Base-by-base conservation (phyloP, 805 yeast genomes). In the Candida taoyuanica region DNA sequence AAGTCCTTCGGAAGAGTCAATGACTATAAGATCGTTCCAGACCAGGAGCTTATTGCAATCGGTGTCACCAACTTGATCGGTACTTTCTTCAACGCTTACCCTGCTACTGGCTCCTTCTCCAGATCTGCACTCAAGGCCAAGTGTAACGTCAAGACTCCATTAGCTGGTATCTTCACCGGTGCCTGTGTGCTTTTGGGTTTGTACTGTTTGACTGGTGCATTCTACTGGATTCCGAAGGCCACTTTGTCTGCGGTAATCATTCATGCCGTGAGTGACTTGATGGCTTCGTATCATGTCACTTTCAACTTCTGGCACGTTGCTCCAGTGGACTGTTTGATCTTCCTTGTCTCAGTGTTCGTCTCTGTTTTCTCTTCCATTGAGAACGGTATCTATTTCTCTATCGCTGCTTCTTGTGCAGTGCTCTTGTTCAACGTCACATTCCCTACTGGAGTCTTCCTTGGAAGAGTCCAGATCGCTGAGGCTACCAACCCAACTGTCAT, bases 101-200 rank as follows among this genome's bases (percentile, higher is more conserved):
- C 97, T 7, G 88, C 95, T 7, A 89, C 97, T 5, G 97, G 97
- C 32, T 89, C 97, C 1, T 89, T 89, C 62, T 85, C 95, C 15
- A 81, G 97, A 68, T 84, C 96, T 31, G 97, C 97, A 7, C 72
- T 89, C 53, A 89, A 91, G 65, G 81, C 95, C 36, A 89, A 89
- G 64, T 89, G 96, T 73, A 95, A 95, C 59, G 97, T 89, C 32
- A 76, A 88, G 57, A 89, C 97, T 16, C 97, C 97, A 25, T 67
- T 89, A 44, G 94, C 96, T 31, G 96, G 96, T 65, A 71, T 87
- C 29, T 84, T 80, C 62, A 85, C 96, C 11, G 97, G 96, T 58
- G 76, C 75, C 31, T 88, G 91, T 63, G 97, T 89, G 18, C 64
- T 89, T 46, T 67, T 89, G 46, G 95, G 97, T 2, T 70, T 89